Evolutionary conservation across 805 yeast species (phyloP).

Genomic region (Monosporozyma unispora): DNA sequence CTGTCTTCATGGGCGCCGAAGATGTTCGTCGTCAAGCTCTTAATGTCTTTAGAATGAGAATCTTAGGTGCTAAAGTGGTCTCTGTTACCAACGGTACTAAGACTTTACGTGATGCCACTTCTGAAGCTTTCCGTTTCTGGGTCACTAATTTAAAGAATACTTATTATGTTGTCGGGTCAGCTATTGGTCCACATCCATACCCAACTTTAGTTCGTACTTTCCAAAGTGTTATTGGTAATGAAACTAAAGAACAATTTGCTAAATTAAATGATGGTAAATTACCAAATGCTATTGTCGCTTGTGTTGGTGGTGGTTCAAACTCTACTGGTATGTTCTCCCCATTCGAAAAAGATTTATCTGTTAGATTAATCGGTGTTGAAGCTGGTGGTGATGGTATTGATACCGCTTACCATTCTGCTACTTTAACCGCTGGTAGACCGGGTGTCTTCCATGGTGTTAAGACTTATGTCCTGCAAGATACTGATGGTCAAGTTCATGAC

Average conservation of each 20-base stretch:
- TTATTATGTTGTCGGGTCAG: conserved; percentile 95
- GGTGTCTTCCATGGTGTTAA: conserved; percentile 98
- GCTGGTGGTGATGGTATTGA: conserved; percentile 98
- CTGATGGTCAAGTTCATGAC: conserved; percentile 93
- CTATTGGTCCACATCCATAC: conserved; percentile 98
- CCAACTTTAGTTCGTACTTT: conserved; percentile 96
- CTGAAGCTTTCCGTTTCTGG: conserved; percentile 96
- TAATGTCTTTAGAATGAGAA: conserved; percentile 94
- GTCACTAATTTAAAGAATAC: conserved; percentile 78
- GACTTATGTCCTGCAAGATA: conserved; percentile 84
- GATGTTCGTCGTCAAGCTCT: conserved; percentile 98
- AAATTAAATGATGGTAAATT: conserved; percentile 69
- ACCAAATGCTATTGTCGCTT: conserved; percentile 93
- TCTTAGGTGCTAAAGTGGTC: conserved; percentile 90
- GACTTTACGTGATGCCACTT: conserved; percentile 95
- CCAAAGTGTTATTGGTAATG: conserved; percentile 95
- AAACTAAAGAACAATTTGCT: conserved; percentile 84
- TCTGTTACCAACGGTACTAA: conserved; percentile 92
- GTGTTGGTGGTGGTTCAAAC: conserved; percentile 99
- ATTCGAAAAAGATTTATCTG: conserved; percentile 72
- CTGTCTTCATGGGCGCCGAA: conserved; percentile 98
- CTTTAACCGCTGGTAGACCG: conserved; percentile 86
- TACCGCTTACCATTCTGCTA: conserved; percentile 86
- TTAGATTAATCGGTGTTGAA: conserved; percentile 84
- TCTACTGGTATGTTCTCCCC: conserved; percentile 94